Evolutionary conservation across 2,329 filamentous ascomycete species (phyloP).

Genomic region (Elsinoe batatas): DNA sequence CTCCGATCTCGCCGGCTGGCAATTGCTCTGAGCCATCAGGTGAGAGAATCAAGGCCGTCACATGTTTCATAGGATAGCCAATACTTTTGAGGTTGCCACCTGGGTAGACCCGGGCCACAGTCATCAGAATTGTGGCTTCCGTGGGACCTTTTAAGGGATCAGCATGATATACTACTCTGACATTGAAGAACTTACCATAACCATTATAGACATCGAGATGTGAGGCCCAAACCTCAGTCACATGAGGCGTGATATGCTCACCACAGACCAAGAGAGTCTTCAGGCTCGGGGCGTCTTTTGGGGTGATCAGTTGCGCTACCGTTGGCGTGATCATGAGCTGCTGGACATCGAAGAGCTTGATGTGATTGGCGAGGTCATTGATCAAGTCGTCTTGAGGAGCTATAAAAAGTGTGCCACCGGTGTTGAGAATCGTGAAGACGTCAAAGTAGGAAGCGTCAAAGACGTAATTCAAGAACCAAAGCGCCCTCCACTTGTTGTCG

Average conservation of each 20-base stretch:
- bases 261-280: background rate
- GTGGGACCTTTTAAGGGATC: background rate
- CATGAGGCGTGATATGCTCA: background rate
- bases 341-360: background rate
- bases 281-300: background rate
- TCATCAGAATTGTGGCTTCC: background rate
- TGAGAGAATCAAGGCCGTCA: background rate
- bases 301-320: background rate
- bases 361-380: background rate
- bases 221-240: background rate
- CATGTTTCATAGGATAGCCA: background rate
- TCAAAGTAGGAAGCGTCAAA: conserved; percentile 17
- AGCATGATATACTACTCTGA: too few relatives aligned
- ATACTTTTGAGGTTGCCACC: background rate
- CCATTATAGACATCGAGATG: background rate
- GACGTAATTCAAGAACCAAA: background rate
- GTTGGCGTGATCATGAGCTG: background rate
- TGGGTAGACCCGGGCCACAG: background rate
- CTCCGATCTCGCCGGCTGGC: background rate
- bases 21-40: background rate
- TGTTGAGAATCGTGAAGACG: background rate
- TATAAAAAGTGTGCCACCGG: background rate
- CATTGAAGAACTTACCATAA: too few relatives aligned
- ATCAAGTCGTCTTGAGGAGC: background rate
- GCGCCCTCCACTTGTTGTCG: background rate